Evolutionary conservation across 78 protist genomes (phyloP).

Genomic region (Chrysochromulina parva): DNA sequence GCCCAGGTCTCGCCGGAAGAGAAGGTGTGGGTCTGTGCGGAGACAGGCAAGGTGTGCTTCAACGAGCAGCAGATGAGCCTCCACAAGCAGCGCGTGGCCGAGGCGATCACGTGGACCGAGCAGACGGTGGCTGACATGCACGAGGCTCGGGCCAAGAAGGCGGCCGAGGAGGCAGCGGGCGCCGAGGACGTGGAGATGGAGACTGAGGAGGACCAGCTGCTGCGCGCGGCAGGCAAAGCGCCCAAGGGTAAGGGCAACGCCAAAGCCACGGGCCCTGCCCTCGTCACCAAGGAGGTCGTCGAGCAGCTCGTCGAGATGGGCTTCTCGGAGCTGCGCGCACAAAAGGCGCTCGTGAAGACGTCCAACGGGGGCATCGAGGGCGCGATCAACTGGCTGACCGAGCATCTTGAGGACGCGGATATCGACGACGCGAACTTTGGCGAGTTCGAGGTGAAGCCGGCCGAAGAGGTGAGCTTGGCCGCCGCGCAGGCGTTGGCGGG

Average conservation of each 20-base stretch:
- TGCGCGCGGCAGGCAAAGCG: not conserved
- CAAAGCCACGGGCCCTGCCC: not conserved
- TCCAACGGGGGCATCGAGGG: not conserved
- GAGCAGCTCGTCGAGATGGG: conserved; percentile 35
- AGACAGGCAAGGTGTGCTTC: conserved; percentile 23
- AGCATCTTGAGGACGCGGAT: too few relatives aligned
- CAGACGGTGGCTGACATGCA: not conserved
- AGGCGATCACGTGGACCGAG: not conserved
- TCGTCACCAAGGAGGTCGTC: not conserved
- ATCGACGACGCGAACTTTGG: not conserved
- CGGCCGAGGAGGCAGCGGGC: not conserved
- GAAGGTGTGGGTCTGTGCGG: not conserved
- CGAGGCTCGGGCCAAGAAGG: not conserved
- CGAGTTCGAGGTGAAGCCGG: not conserved
- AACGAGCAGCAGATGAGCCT: not conserved
- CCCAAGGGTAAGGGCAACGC: not conserved
- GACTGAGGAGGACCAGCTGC: not conserved
- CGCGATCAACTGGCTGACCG: not conserved
- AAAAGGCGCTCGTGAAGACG: conserved; percentile 12
- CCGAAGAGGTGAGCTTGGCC: not conserved
- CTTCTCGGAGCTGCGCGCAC: conserved; percentile 12
- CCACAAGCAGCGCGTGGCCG: not conserved
- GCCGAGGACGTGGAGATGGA: not conserved
- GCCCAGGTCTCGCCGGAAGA: not conserved
- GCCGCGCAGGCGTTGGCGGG: not conserved